Base-by-base conservation (phyloP, 164 flowering plant genomes). In the Akebia trifoliata region DNA sequence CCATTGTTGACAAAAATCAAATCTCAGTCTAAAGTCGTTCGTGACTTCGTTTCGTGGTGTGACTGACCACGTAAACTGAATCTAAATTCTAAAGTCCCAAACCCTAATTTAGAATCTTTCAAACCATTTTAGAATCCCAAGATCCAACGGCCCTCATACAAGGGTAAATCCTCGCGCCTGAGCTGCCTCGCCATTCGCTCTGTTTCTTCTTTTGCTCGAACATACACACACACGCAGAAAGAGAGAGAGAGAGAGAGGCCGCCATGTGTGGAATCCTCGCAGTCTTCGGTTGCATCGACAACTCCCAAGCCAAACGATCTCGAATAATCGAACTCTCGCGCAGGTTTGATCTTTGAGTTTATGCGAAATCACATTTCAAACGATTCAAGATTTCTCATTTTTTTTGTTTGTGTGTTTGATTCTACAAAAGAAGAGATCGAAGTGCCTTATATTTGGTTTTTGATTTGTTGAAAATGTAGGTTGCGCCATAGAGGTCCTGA, bases 261-360 rank as follows among this genome's bases (percentile, higher is more conserved):
- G 69, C 72, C 75, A 85, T 87, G 97, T 90, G 97, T 77, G 97
- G 97, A 63, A 90, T 90, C 6, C 84, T 90, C n/a, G 97, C 95
- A 0, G 90, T 90, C 2, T 71, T 90, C 36, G 95, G 97, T 40
- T 72, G 83, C 71, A 35, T 69, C 10, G 97, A 87, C 63, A 76
- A 55, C 76, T 84, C 97, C 42, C 96, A 80, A 54, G 76, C 88
- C 26, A 87, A 80, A 69, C 84, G 97, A 31, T 72, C 97, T 44
- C 76, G 97, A 58, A 80, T 90, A 73, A 82, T 90, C 64, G 95
- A 87, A 50, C 80, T 90, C n/a, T 90, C 97, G 11, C 72, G 96
- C 36, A 79, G 96, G 97, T 85, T 31, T 60, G 12, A 21, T 35
- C 3, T 8, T 22, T 28, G 1, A 5, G 11, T 24, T 37, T 48